A percentile compares a stretch with the other conserved stretches of the same genome.
These are phyloP conservation scores for Corynespora cassiicola DNA, from an alignment of 2,329 filamentous ascomycete genomes.

Conservation along the genomic window DNA sequence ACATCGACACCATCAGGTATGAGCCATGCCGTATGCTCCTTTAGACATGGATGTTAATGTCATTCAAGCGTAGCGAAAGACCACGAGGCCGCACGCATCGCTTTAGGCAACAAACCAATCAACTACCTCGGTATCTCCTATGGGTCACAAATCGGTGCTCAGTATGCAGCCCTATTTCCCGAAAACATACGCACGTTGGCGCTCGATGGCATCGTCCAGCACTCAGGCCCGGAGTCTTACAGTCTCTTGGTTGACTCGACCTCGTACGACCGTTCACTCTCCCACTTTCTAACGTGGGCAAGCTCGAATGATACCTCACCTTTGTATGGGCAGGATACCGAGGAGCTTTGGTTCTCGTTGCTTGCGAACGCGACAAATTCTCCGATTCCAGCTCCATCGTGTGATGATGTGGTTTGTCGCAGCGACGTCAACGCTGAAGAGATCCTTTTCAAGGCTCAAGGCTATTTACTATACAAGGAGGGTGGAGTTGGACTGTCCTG, in stretches of 20 bases:
- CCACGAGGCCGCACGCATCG: conserved; percentile 42
- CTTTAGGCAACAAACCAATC: conserved; percentile 43
- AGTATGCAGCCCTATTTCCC: conserved; percentile 55
- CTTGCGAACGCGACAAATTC: conserved; percentile 33
- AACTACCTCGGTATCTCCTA: conserved; percentile 55
- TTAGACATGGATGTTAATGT: too few species aligned
- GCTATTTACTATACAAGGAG: conserved; percentile 3
- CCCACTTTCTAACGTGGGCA: conserved; percentile 50
- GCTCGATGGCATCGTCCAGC: conserved; percentile 55
- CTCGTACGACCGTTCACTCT: conserved; percentile 45
- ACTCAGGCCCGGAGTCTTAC: conserved; percentile 43
- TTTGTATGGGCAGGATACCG: conserved; percentile 33
- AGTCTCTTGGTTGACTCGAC: conserved; percentile 45
- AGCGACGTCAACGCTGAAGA: conserved; percentile 39
- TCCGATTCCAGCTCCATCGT: conserved; percentile 47
- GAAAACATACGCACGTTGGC: conserved; percentile 50
- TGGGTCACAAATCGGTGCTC: conserved; percentile 52
- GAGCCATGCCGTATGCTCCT: too few species aligned
- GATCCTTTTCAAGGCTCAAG: conserved; percentile 27
- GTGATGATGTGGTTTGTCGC: conserved; percentile 24
- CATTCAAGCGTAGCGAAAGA: conserved; percentile 37
- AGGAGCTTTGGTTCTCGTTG: conserved; percentile 29
- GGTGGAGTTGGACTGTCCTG: too few species aligned
- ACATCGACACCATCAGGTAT: conserved; percentile 54
- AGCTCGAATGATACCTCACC: conserved; percentile 32